Percentiles rank a stretch among this genome's conserved stretches.
Conservation (phyloP, 176 grass and related monocot genomes). For the Lolium rigidum region DNA sequence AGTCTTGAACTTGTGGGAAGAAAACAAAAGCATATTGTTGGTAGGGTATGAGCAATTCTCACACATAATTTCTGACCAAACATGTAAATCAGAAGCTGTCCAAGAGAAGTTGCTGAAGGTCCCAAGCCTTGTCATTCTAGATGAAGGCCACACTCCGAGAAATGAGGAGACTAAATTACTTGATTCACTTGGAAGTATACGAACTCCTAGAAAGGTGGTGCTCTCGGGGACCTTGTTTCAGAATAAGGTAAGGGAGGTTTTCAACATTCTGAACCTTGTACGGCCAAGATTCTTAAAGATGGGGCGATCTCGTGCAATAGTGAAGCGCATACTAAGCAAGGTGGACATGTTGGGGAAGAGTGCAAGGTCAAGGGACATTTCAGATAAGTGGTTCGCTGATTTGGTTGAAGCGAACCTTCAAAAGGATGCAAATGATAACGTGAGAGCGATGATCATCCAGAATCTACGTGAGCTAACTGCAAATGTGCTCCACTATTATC, state of each 20-base stretch:
- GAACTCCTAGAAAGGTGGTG: conserved; percentile 86
- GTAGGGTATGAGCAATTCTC: conserved; percentile 83
- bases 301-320: conserved; percentile 60
- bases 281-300: conserved; percentile 73
- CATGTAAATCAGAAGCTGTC: conserved; percentile 15
- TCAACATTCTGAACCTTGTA: conserved; percentile 86
- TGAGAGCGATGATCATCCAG: conserved; percentile 67
- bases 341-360: conserved; percentile 61
- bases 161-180: conserved; percentile 71
- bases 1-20: conserved; percentile 74
- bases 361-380: conserved; percentile 36
- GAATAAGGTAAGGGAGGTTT: conserved; percentile 88
- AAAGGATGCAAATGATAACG: conserved; percentile 56
- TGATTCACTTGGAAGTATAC: conserved; percentile 68
- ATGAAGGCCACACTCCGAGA: conserved; percentile 93
- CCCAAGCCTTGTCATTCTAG: conserved; percentile 80
- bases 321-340: conserved; percentile 67
- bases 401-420: conserved; percentile 76
- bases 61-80: conserved; percentile 57
- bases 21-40: conserved; percentile 70
- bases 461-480: conserved; percentile 72
- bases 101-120: conserved; percentile 65
- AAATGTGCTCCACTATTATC: conserved; percentile 86
- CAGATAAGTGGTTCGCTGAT: conserved; percentile 65
- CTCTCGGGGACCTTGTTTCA: conserved; percentile 89